Base-by-base conservation (phyloP, 352 stramenopile species). In the Phytopythium ostracodes region DNA sequence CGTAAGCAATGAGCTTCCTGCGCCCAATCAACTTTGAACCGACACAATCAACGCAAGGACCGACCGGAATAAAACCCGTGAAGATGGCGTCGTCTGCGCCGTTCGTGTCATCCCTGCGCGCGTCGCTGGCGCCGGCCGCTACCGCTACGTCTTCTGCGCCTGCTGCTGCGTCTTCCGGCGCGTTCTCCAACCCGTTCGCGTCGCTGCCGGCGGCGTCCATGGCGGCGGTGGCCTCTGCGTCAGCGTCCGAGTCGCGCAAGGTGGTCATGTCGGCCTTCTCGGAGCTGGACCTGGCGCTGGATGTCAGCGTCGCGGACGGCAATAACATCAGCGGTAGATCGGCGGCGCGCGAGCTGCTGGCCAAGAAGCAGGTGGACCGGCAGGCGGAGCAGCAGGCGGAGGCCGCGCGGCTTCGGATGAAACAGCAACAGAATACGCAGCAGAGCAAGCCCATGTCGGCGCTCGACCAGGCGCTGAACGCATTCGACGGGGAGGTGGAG, bases 261-360 rank as follows among this genome's bases (percentile, higher is more conserved):
- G 31, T 53, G 29, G 86, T 91, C 75, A 72, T 80, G 68, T 77
- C 77, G 0, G 67, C 82, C 29, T 88, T 91, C 50, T 86, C 74
- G 2, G 73, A 63, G 14, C 73, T 91, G 14, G 78, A 78, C 24
- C 70, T 91, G 58, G 70, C 66, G 38, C 66, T 88, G 17, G 66
- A 81, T 38, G 64, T 56, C 2, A 70, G 59, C 31, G 65, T 72
- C 9, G 56, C 58, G 0, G 63, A 71, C 31, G 62, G 75, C 12
- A 56, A 65, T 0, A 46, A 58, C 2, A 29, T 49, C n/a, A 11
- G 40, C 24, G 27, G 40, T 27, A 57, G 42, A 22, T 85, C 76
- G 8, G 75, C 79, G 1, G 72, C 81, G 12, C 78, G 80, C 54
- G 77, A 82, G 38, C 56, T 89, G 38, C 63, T 91, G 58, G 76